Base-by-base conservation (phyloP, 768 basidiomycete species). In the Lepiota venenata region DNA sequence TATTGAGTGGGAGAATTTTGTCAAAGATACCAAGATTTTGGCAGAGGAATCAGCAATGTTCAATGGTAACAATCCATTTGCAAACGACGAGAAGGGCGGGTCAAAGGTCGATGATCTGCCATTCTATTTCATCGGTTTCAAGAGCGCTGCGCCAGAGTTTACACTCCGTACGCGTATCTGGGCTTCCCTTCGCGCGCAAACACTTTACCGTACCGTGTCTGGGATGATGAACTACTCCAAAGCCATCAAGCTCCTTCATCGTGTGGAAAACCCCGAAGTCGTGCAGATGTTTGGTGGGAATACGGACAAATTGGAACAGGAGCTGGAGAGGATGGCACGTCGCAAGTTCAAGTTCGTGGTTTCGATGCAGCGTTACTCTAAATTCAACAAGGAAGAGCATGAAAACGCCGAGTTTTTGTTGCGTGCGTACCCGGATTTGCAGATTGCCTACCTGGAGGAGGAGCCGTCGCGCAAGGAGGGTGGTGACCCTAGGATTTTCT, bases 181-280 rank as follows among this genome's bases (percentile, higher is more conserved):
- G 97, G 95, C 97, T 8, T 98, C 96, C 4, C 83, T 99, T 8
- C 92, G 97, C 50, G 97, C 97, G 15, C 97, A 99, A 75, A 99
- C 97, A 1, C 83, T 99, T 16, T 98, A 99, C 68, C 86, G 97
- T 60, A 99, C 97, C 12, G 96, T 99, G 15, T 98, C 97, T 35
- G 97, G 97, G 48, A 98, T 99, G 92, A 98, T 98, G 97, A 99
- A 99, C 74, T 98, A 99, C 70, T 86, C 91, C 60, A 99, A 99
- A 76, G 97, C 97, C 11, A 98, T 99, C 84, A 99, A 99, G 69
- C 76, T 99, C 35, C 81, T 99, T n/a, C 96, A 98, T 70, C 93
- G 96, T 53, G 97, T 99, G 40, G 97, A 99, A 75, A 98, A 98
- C 73, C 97, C 97, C 7, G 97, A 99, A 70, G 91, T 99, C 45